Base-by-base conservation (phyloP, 441 rosid species). In the Theobroma grandiflorum region DNA sequence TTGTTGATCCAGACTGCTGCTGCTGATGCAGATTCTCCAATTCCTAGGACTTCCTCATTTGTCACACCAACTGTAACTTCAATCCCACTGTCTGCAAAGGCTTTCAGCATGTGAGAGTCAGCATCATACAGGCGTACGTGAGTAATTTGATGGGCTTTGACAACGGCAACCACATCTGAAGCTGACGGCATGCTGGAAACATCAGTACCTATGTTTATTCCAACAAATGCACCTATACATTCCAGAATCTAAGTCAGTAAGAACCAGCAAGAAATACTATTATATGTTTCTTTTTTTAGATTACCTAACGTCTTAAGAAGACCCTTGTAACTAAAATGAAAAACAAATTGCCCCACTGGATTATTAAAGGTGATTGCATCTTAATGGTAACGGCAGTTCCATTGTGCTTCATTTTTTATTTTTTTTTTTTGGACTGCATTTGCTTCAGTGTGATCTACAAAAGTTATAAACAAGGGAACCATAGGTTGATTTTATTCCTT, bases 1-100 rank as follows among this genome's bases (percentile, higher is more conserved):
- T 88, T 91, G 84, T 89, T 94, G 37, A 95, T 75, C 99, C 99
- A 97, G 18, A 86, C 88, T 40, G 99, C 99, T 12, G 98, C 99
- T 18, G 91, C 61, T 8, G 97, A 85, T 37, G 98, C 88, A 59
- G 86, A 89, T 88, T 91, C 85, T 7, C 99, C 99, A 2, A 97
- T 95, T 55, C 84, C 90, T 10, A 90, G 88, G 74, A 97, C 85
- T 84, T 94, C 99, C 65, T 87, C 90, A 37, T 97, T 97, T 50
- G 88, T 79, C 7, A 97, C 89, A 65, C 99, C 96, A 52, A 97
- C 97, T 77, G 87, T 91, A 22, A 97, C 99, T 76, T 97, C 89
- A 38, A 97, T 92, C 65, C 91, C 89, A 7, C 86, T 95, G 88
- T 92, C 81, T 55, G 97, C 87, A 35, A 97, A 93, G 82, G 97